Base-by-base conservation (phyloP, 2,329 filamentous ascomycete genomes). In the Lecanosticta acicola region DNA sequence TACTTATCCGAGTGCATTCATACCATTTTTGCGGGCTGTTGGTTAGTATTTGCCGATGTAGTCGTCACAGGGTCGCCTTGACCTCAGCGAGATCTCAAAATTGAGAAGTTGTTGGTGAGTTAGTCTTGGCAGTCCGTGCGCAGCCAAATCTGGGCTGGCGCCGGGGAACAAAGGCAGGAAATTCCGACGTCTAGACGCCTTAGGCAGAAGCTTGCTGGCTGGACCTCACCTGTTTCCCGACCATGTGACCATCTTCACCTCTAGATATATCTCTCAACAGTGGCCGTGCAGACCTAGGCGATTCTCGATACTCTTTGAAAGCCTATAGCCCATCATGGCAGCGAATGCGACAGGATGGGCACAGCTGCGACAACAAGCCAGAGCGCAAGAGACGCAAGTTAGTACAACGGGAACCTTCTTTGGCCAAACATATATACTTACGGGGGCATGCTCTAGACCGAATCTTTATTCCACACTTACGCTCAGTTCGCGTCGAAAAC, bases 291-390 rank as follows among this genome's bases (percentile, higher is more conserved):
- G n/a, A n/a, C n/a, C n/a, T n/a, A n/a, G n/a, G n/a, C n/a, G n/a
- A n/a, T n/a, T n/a, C n/a, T n/a, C n/a, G n/a, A n/a, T n/a, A n/a
- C n/a, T n/a, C n/a, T n/a, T n/a, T n/a, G n/a, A n/a, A n/a, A n/a
- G n/a, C n/a, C n/a, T n/a, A n/a, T n/a, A n/a, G 24, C 7, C 16
- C 76, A 53, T 64, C 74, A 56, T 68, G 61, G 50, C 73, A 48
- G 70, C 73, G 37, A 72, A 78, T 32, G 47, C 53, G 36, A 52
- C 48, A 18, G 62, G 89, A 71, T 98, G 93, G 93, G 84, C 88
- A 62, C 89, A 96, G 72, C 78, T 97, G 58, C 86, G 93, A 60
- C 89, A 96, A 67, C 91, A 97, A 71, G 87, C 89, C 51, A 79
- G 93, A 60, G 80, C 83, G 36, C 75, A 96, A 52, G 93, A 98